A percentile compares a stretch with the other conserved stretches of the same genome.
These are phyloP conservation scores for Suillus brevipes DNA, from an alignment of 768 basidiomycete species.

Conservation along the genomic window DNA sequence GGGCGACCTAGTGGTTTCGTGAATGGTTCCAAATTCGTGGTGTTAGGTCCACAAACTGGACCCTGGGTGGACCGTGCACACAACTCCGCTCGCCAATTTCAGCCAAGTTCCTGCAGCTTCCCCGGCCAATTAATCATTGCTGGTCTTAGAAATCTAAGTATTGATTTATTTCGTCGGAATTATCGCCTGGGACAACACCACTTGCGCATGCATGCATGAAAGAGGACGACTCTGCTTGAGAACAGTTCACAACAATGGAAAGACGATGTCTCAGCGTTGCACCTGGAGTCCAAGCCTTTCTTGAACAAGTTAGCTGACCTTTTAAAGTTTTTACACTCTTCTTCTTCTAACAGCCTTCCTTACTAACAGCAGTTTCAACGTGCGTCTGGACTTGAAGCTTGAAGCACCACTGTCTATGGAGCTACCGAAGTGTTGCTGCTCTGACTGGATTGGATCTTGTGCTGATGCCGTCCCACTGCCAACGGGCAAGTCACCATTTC, in stretches of 20 bases:
- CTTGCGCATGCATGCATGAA: neutral
- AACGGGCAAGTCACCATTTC: neutral
- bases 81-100: slow-evolving; percentile 7
- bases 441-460: neutral
- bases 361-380: neutral
- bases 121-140: neutral
- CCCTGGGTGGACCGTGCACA: slow-evolving; percentile 1
- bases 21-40: neutral
- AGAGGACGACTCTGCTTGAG: neutral
- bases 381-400: neutral
- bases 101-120: neutral
- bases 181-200: neutral
- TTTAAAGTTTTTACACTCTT: neutral
- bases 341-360: neutral
- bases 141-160: neutral
- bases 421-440: neutral
- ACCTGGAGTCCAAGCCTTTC: neutral
- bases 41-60: neutral
- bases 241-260: neutral
- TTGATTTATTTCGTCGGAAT: neutral
- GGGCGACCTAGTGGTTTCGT: neutral
- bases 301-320: neutral
- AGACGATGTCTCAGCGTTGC: neutral
- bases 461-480: neutral
- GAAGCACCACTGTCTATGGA: neutral